These are phyloP conservation scores for Lactifluus subvellereus DNA, from an alignment of 768 basidiomycete genomes.

Conservation along the genomic window DNA sequence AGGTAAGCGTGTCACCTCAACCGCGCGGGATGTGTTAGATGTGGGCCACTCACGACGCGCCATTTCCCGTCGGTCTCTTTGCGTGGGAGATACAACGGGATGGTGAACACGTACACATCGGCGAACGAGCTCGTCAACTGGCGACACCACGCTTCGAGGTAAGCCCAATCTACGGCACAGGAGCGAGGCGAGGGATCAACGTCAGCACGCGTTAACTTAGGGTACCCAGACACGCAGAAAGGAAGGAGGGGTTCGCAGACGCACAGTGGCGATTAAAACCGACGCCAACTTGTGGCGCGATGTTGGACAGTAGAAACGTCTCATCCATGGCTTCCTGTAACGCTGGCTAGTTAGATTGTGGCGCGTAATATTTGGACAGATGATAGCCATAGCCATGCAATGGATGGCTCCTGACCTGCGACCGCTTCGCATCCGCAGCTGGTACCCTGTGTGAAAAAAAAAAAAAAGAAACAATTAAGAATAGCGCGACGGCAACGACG, in stretches of 20 bases:
- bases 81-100: slow-evolving; percentile 92
- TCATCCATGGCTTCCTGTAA: slow-evolving; percentile 86
- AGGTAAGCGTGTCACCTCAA: not conserved
- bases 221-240: not conserved
- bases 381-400: not conserved
- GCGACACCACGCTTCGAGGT: slow-evolving; percentile 93
- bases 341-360: not conserved
- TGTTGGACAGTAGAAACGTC: slow-evolving; percentile 91
- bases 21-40: not conserved
- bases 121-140: slow-evolving; percentile 79
- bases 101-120: slow-evolving; percentile 96
- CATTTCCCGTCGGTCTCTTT: slow-evolving; percentile 87
- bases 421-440: slow-evolving; percentile 90
- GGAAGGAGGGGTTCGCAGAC: slow-evolving; percentile 26
- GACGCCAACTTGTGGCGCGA: slow-evolving; percentile 95
- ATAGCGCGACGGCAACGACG: not conserved
- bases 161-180: slow-evolving; percentile 78
- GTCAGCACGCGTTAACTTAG: not conserved
- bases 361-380: not conserved
- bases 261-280: slow-evolving; percentile 97
- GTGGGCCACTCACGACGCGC: slow-evolving; percentile 67
- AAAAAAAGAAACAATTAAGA: not conserved
- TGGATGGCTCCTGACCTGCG: slow-evolving; percentile 48
- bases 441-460: slow-evolving; percentile 59
- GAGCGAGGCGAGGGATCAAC: not conserved